Evolutionary conservation across 306 rosid genomes (phyloP).

Genomic region (Trichosanthes truncata): DNA sequence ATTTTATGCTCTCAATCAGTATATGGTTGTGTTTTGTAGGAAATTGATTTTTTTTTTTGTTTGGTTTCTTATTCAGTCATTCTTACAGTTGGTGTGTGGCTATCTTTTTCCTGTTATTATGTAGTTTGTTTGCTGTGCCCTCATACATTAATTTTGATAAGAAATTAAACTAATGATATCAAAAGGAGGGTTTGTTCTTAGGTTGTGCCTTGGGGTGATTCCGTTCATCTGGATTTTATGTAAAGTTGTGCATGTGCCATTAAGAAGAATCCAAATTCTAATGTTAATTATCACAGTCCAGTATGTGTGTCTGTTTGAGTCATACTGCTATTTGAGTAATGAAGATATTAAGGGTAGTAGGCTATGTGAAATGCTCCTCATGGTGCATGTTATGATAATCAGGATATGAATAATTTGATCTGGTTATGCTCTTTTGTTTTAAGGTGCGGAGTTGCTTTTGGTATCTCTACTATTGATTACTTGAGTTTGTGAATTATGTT

Average conservation of each 20-base stretch:
- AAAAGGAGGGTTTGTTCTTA: not conserved
- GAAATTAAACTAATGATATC: not conserved
- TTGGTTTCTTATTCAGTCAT: not conserved
- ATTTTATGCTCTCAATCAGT: not conserved
- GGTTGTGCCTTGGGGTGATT: not conserved
- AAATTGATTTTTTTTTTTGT: not conserved
- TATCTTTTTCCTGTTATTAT: not conserved
- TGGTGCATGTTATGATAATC: not conserved
- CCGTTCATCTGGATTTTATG: not conserved
- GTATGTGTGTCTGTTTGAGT: too few species aligned
- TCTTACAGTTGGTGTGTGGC: not conserved
- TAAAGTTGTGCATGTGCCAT: not conserved
- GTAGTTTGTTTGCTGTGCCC: not conserved
- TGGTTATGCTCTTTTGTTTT: not conserved
- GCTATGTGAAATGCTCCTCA: not conserved
- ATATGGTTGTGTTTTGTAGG: not conserved
- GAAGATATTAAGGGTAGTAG: not conserved
- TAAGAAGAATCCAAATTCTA: not conserved
- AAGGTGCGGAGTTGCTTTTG: not conserved
- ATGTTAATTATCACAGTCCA: not conserved
- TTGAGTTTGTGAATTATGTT: not conserved
- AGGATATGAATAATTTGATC: not conserved
- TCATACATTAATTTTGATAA: not conserved
- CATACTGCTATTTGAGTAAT: not conserved
- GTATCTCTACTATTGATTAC: not conserved